Base-by-base conservation (phyloP, 805 yeast species). In the Ogataea siamensis region DNA sequence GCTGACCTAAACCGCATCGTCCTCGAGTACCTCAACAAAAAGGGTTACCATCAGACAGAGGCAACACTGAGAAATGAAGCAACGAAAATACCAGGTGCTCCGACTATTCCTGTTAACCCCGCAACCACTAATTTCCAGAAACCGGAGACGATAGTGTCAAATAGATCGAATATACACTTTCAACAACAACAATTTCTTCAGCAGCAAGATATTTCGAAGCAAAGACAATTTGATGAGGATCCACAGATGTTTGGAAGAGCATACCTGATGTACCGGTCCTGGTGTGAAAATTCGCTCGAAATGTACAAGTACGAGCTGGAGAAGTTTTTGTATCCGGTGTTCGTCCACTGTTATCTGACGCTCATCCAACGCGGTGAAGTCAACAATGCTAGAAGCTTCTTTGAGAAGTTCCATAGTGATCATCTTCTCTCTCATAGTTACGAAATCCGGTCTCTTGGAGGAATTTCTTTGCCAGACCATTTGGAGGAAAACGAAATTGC, bases 21-120 rank as follows among this genome's bases (percentile, higher is more conserved):
- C 22, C 70, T 93, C 53, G 99, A 93, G 53, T 93, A 91, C 53
- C 71, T 93, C 49, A 84, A 81, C 59, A 91, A 93, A 55, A 88
- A 89, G 60, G 99, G 99, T 2, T 93, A 87, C 56, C 89, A 85
- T 50, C 79, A 83, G 50, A 91, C 99, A 0, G 99, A 93, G 60
- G 88, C 96, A 2, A 86, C 89, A 82, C 71, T 93, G 34, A 76
- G 99, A 45, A 78, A 88, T 45, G 99, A 93, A 59, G 76, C 83
- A 47, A 72, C 87, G 1, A 79, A 83, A 42, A 72, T 73, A 5
- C 73, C 78, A 1, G 65, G 65, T 5, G 67, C 74, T 1, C 73
- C 76, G 5, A 66, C 80, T 9, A 64, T 64, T 2, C 69, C 78
- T 1, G 67, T 77, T 11, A 66, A 62, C 9, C 73, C 84, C 2